Base-by-base conservation (phyloP, 2,329 filamentous ascomycete genomes). In the Phoma herbarum region DNA sequence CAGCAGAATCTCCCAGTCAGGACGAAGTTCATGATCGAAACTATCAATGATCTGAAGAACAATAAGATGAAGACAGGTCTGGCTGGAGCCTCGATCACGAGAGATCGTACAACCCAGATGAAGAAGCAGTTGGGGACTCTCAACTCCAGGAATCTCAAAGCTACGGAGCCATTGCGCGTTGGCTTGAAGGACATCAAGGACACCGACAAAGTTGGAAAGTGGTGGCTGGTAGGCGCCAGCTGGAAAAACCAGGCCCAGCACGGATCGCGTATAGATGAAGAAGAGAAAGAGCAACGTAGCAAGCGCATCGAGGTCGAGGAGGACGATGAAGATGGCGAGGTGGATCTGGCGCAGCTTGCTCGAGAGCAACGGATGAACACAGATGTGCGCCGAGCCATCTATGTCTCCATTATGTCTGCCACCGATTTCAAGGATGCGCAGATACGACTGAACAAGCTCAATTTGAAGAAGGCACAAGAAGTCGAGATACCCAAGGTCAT, bases 191-290 rank as follows among this genome's bases (percentile, higher is more conserved):
- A 99, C 70, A 91, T 99, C 50, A 88, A 88, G 62, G 87, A 93
- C 61, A 89, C 90, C 0, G 90, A 94, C 39, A 94, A 90, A 73
- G 91, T 89, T 73, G 95, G 95, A 0, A 97, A 97, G 80, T 99
- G 95, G 95, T 99, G 95, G 95, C 86, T 98, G 20, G 91, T 98
- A 5, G 95, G 95, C 50, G 94, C 95, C n/a, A 97, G 93, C 76
- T 97, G 94, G 86, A 82, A 81, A 39, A 74, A 83, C 58, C 64
- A 77, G 18, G 66, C 57, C 12, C 78, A 80, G 18, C 66, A 63
- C n/a, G 77, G 78, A 20, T 75, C 78, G 26, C 65, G 71, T 55
- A 63, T 59, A 59, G 77, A 80, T 55, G 66, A 77, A 56, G 66
- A 77, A 69, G 59, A 66, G 65, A 31, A 77, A 70, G 73, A 78